Conservation (phyloP, 2,329 filamentous ascomycete genomes). For the Sphaerulina vaccinii region DNA sequence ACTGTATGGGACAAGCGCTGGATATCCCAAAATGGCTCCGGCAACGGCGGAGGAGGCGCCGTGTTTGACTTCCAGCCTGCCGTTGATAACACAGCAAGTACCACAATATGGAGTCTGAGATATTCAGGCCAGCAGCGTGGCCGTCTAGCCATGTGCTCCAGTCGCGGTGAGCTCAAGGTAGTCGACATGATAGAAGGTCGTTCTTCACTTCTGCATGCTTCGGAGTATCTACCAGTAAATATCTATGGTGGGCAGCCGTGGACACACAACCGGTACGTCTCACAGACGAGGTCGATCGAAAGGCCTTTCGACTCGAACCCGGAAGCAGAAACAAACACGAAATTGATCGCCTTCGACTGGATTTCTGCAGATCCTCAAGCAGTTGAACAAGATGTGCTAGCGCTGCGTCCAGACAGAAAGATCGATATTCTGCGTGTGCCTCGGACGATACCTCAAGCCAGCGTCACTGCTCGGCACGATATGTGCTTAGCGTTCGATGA, state of each 20-base stretch:
- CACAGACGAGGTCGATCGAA: slow-evolving; percentile 43
- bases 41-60: slow-evolving; percentile 55
- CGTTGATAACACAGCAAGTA: slow-evolving; percentile 49
- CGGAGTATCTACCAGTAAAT: slow-evolving; percentile 29
- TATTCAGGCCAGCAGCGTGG: slow-evolving; percentile 60
- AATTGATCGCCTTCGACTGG: slow-evolving; percentile 62
- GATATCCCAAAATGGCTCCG: slow-evolving; percentile 41
- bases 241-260: slow-evolving; percentile 39
- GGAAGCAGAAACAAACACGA: slow-evolving; percentile 46
- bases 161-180: slow-evolving; percentile 57
- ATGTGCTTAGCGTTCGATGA: slow-evolving; percentile 33
- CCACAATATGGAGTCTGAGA: slow-evolving; percentile 61
- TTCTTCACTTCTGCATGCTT: slow-evolving; percentile 16
- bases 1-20: slow-evolving; percentile 75
- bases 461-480: slow-evolving; percentile 46
- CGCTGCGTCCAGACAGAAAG: slow-evolving; percentile 52
- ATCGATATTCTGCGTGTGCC: slow-evolving; percentile 51
- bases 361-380: slow-evolving; percentile 47
- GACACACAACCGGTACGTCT: slow-evolving; percentile 47
- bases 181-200: slow-evolving; percentile 34
- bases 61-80: slow-evolving; percentile 59
- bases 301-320: slow-evolving; percentile 49
- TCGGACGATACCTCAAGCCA: slow-evolving; percentile 42
- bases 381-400: slow-evolving; percentile 53
- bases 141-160: slow-evolving; percentile 59